These are phyloP conservation scores for Fraxinus floribunda DNA, from an alignment of 305 asterid genomes.

Conservation along the genomic window DNA sequence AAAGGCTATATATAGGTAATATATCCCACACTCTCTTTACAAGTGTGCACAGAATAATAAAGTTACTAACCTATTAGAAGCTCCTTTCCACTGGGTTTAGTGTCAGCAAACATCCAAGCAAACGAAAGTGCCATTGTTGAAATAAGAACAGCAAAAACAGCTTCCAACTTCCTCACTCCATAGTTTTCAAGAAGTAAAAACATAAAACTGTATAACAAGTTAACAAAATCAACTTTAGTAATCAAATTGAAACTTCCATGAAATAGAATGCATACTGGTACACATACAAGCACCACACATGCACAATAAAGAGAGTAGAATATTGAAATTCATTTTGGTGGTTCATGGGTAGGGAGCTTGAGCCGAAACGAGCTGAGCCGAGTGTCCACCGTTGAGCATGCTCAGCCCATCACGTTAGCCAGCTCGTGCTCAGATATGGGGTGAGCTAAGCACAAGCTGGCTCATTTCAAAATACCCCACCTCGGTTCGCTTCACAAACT, in stretches of 20 bases:
- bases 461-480: neutral
- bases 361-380: no score
- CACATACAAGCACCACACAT: neutral
- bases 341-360: neutral
- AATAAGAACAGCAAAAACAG: constrained; percentile 85
- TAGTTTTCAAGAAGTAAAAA: constrained; percentile 94
- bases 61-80: constrained; percentile 64
- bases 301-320: neutral
- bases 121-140: constrained; percentile 83
- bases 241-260: constrained; percentile 18
- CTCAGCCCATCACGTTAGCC: neutral
- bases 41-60: no score
- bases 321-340: neutral
- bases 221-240: constrained; percentile 26
- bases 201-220: constrained; percentile 47
- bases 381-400: no score
- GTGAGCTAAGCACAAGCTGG: neutral
- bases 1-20: neutral
- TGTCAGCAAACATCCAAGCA: constrained; percentile 97
- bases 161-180: constrained; percentile 98
- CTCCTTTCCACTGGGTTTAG: constrained; percentile 72
- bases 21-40: neutral
- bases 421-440: neutral
- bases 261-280: constrained; percentile 22
- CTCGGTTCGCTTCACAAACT: neutral